Percentiles rank a stretch among this genome's conserved stretches.
phyloP scores from a whole-genome alignment of 2,329 filamentous ascomycete species.

The Aspergillus piperis region DNA sequence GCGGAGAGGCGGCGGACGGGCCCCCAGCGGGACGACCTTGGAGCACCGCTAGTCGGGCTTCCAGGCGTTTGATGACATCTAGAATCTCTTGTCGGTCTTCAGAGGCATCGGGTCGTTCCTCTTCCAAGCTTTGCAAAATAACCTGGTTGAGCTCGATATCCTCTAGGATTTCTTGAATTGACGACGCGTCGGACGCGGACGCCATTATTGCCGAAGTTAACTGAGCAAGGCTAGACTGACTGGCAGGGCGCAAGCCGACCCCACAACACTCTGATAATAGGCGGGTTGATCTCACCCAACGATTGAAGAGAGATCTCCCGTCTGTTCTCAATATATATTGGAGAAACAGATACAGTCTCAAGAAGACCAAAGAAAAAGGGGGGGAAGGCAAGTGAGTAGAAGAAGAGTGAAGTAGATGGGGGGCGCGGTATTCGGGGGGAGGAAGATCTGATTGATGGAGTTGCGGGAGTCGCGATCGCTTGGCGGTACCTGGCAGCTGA shows the following conservation, averaged over 20 bases:
- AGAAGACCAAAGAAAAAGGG: background rate
- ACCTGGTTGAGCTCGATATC: conserved; percentile 36
- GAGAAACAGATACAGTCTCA: background rate
- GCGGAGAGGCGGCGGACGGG: conserved; percentile 5
- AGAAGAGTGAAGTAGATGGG: background rate
- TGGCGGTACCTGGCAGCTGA: background rate
- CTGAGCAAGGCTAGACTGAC: background rate
- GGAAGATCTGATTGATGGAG: background rate
- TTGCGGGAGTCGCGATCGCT: background rate
- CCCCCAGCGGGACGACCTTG: conserved; percentile 16
- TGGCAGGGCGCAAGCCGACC: background rate
- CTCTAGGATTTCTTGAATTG: conserved; percentile 31
- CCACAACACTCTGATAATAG: background rate
- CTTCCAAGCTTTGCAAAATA: conserved; percentile 33
- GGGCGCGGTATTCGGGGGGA: background rate
- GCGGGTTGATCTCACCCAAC: background rate
- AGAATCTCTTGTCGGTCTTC: conserved; percentile 31
- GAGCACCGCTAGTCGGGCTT: conserved; percentile 28
- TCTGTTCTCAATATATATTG: background rate
- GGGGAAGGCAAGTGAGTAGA: background rate
- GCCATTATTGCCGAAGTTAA: conserved; percentile 13
- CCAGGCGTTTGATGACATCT: conserved; percentile 25
- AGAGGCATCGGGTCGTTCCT: conserved; percentile 26
- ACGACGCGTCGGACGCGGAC: conserved; percentile 18
- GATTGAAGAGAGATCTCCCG: background rate